Evolutionary conservation across 371 early-diverging fungal species (phyloP).

Genomic region (Choanephora cucurbitarum): DNA sequence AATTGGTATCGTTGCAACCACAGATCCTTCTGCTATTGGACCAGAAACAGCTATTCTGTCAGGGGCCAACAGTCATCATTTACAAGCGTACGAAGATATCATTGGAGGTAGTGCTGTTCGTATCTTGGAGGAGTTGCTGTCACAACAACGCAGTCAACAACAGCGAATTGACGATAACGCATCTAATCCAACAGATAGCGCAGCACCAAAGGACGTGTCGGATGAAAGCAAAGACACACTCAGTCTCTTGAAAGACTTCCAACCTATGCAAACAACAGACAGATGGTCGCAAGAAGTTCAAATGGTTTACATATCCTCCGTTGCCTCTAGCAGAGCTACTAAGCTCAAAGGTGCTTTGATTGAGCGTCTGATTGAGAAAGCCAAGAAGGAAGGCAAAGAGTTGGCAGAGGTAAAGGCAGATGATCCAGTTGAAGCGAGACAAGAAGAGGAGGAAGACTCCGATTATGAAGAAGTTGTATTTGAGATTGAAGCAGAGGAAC

Average conservation of each 20-base stretch:
- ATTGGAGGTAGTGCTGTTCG: constrained; percentile 69
- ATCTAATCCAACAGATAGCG: constrained; percentile 29
- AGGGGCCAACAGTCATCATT: constrained; percentile 16
- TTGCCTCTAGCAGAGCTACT: constrained; percentile 49
- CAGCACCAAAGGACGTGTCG: constrained; percentile 17
- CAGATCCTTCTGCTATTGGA: background rate
- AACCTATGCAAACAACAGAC: constrained; percentile 68
- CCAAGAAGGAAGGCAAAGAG: constrained; percentile 5
- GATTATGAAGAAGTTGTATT: constrained; percentile 7
- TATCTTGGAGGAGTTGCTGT: constrained; percentile 60
- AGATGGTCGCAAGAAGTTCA: constrained; percentile 85
- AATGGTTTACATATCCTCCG: constrained; percentile 65
- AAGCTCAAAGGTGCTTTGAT: constrained; percentile 26
- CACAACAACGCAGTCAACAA: constrained; percentile 1
- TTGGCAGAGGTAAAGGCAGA: background rate
- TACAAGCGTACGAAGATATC: constrained; percentile 66
- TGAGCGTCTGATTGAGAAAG: background rate
- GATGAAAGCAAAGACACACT: constrained; percentile 20
- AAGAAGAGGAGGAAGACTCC: background rate
- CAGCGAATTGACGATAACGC: constrained; percentile 8
- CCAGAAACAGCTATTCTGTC: constrained; percentile 12
- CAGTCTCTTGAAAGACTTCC: constrained; percentile 52
- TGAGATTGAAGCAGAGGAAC: constrained; percentile 17
- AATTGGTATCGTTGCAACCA: background rate
- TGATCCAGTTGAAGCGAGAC: background rate